phyloP scores from a whole-genome alignment of 2,329 filamentous ascomycete species.

The Metarhizium rileyi region DNA sequence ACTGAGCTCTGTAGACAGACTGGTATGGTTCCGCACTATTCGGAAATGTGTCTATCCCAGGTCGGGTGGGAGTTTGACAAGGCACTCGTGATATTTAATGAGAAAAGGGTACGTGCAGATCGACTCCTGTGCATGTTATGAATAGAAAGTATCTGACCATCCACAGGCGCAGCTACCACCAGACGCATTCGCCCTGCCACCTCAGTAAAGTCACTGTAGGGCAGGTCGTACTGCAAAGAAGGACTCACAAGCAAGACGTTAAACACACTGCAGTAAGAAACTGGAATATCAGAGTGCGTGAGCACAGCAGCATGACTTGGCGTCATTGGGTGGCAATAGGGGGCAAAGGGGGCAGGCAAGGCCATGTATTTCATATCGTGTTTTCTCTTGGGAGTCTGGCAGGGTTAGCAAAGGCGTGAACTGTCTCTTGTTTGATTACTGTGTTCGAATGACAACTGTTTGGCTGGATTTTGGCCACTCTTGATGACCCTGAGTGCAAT shows the following conservation, averaged over 20 bases:
- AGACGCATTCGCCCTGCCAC: constrained; percentile 15
- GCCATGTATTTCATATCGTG: not conserved
- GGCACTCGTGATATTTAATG: constrained; percentile 65
- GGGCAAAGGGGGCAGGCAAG: not conserved
- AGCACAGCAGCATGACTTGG: not conserved
- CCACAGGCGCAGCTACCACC: constrained; percentile 16
- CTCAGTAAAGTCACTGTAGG: constrained; percentile 2
- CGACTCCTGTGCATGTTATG: not conserved
- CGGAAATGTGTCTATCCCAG: constrained; percentile 69
- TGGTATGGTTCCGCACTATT: constrained; percentile 69
- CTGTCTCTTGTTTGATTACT: not conserved
- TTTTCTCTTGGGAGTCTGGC: not conserved
- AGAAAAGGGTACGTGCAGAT: constrained; percentile 52
- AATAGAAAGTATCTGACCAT: not conserved
- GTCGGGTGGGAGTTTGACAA: constrained; percentile 72
- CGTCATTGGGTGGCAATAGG: not conserved
- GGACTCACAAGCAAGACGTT: not conserved
- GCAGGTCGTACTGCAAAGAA: not conserved
- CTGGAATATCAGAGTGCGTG: not conserved
- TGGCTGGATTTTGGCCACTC: not conserved
- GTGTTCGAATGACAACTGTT: not conserved
- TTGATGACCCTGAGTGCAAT: not conserved
- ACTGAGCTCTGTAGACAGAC: constrained; percentile 68
- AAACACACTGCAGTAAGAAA: not conserved
- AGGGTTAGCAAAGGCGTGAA: not conserved